Evolutionary conservation across 2,329 filamentous ascomycete genomes (phyloP).

Genomic region (Mariannaea sp.): DNA sequence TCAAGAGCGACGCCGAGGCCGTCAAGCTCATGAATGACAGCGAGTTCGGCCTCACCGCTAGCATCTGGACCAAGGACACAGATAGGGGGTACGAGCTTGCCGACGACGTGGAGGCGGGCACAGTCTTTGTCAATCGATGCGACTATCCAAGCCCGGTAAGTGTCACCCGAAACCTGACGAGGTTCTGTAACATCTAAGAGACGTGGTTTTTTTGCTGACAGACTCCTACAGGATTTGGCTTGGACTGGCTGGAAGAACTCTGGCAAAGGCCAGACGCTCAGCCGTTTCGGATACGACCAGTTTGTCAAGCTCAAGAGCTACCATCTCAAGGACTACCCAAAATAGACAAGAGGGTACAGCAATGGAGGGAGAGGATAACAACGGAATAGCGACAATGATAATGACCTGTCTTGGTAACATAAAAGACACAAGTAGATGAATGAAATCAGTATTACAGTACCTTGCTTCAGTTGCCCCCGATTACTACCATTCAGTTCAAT

Average conservation of each 20-base stretch:
- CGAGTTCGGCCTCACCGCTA: constrained; percentile 92
- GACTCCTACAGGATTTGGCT: constrained; percentile 71
- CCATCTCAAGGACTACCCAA: constrained; percentile 83
- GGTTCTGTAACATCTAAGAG: background rate
- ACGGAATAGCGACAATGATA: constrained; percentile 2
- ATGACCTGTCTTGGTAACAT: constrained; percentile 6
- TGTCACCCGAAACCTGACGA: constrained; percentile 32
- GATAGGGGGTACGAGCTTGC: constrained; percentile 75
- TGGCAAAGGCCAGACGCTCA: constrained; percentile 87
- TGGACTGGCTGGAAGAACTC: constrained; percentile 99
- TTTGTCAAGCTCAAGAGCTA: constrained; percentile 97
- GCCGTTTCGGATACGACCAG: constrained; percentile 89
- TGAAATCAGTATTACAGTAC: constrained; percentile 9
- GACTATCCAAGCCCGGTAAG: constrained; percentile 90
- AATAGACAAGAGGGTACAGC: constrained; percentile 46
- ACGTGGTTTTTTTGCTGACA: constrained; percentile 23
- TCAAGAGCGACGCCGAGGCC: constrained; percentile 80
- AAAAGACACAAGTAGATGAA: constrained; percentile 20
- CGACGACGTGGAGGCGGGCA: constrained; percentile 85
- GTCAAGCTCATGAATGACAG: constrained; percentile 90
- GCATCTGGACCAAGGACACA: constrained; percentile 93
- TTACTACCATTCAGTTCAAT: background rate
- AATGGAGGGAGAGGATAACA: background rate
- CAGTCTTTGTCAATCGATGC: constrained; percentile 93
- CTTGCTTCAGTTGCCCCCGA: background rate